phyloP scores from a whole-genome alignment of 352 stramenopile genomes.

The Phytophthora hybrid region DNA sequence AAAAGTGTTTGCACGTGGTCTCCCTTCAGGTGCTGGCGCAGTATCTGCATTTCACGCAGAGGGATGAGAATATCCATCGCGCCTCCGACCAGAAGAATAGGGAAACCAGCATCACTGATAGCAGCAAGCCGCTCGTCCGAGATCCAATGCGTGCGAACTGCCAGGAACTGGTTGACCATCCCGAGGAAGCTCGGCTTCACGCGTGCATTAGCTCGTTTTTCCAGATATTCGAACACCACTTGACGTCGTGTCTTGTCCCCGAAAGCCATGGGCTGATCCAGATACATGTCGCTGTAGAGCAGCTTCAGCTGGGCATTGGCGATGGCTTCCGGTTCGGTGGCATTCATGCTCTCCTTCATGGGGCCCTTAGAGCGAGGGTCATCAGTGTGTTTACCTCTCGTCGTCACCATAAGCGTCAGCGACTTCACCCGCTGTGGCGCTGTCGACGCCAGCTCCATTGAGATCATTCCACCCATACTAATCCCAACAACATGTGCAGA shows the following conservation, averaged over 20 bases:
- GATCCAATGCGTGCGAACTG: constrained; percentile 48
- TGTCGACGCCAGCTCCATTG: constrained; percentile 50
- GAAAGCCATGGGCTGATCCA: constrained; percentile 44
- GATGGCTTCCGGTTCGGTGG: constrained; percentile 40
- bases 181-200: constrained; percentile 23
- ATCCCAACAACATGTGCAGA: constrained; percentile 49
- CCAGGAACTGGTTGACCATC: constrained; percentile 39
- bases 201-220: constrained; percentile 20
- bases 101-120: constrained; percentile 49
- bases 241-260: constrained; percentile 32
- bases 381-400: constrained; percentile 45
- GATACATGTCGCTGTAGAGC: constrained; percentile 44
- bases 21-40: constrained; percentile 38
- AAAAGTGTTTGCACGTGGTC: constrained; percentile 48
- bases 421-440: constrained; percentile 53
- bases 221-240: constrained; percentile 31
- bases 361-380: constrained; percentile 42
- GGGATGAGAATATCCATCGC: constrained; percentile 53
- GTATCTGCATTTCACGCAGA: constrained; percentile 37
- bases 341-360: constrained; percentile 40
- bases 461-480: constrained; percentile 70
- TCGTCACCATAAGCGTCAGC: constrained; percentile 59
- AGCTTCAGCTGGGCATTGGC: constrained; percentile 39
- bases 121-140: constrained; percentile 48
- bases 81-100: constrained; percentile 51